Evolutionary conservation across 2,329 filamentous ascomycete species (phyloP).

Genomic region (Xylariaceae sp.): DNA sequence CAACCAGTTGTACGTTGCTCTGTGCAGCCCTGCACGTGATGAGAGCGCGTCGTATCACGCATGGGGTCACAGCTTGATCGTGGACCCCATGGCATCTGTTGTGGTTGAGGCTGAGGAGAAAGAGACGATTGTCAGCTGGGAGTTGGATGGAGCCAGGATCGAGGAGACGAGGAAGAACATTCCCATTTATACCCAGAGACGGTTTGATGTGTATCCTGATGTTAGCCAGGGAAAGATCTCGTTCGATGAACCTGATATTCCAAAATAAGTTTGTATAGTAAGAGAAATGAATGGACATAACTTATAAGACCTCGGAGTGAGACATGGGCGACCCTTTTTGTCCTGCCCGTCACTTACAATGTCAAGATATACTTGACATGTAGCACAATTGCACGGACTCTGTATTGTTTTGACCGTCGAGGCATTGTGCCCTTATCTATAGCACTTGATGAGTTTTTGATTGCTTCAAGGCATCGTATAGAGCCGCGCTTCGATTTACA

Average conservation of each 20-base stretch:
- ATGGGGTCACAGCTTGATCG: slow-evolving; percentile 87
- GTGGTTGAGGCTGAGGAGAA: slow-evolving; percentile 73
- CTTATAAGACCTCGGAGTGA: too few species aligned
- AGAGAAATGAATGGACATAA: background rate
- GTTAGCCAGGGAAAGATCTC: slow-evolving; percentile 62
- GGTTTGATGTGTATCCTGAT: slow-evolving; percentile 96
- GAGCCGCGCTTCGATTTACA: too few species aligned
- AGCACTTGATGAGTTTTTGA: too few species aligned
- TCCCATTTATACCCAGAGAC: slow-evolving; percentile 76
- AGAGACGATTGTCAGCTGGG: slow-evolving; percentile 73
- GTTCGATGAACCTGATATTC: slow-evolving; percentile 27
- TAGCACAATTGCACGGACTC: too few species aligned
- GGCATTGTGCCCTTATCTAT: too few species aligned
- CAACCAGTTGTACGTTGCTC: slow-evolving; percentile 88
- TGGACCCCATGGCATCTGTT: slow-evolving; percentile 84
- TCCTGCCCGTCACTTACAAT: too few species aligned
- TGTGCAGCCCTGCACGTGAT: slow-evolving; percentile 89
- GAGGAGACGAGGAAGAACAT: slow-evolving; percentile 77
- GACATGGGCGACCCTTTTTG: too few species aligned
- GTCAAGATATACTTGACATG: too few species aligned
- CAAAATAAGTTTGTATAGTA: slow-evolving; percentile 11
- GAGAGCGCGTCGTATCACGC: slow-evolving; percentile 76
- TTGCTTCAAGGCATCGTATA: too few species aligned
- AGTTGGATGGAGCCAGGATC: slow-evolving; percentile 67
- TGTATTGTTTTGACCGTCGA: too few species aligned